Base-by-base conservation (phyloP, 2,329 filamentous ascomycete species). In the Rasamsonia emersonii region DNA sequence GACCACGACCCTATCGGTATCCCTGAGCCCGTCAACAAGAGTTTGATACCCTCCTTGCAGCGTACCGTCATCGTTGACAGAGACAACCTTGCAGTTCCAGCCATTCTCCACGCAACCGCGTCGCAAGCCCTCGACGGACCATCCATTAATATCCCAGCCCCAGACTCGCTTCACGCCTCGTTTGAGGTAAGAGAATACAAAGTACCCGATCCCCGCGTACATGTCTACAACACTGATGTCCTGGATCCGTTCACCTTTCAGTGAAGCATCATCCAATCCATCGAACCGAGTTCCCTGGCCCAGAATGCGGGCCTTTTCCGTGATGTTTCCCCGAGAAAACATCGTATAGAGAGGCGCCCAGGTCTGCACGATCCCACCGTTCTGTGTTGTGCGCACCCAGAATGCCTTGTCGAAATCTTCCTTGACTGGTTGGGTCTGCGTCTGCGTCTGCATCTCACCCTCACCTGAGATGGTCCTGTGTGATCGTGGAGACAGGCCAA, bases 121-220 rank as follows among this genome's bases (percentile, higher is more conserved):
- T 16, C 77, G 69, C 50, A 96, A 57, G 0, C 83, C 86, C 62
- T 95, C 86, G 19, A 93, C 73, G 43, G 79, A 86, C 79, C 88
- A 83, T 0, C 81, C 79, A 54, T 94, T 95, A 27, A 95, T 65
- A 58, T 96, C 89, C 82, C 85, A 96, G 45, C 86, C 84, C 24
- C 91, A 64, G 1, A 95, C 80, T 29, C 72, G 64, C 6, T 47
- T 63, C 47, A 88, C 63, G 0, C 85, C 86, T 11, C 80, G 72
- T 37, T 65, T 69, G 5, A 79, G 71, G 58, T 94, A 95, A 18
- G 77, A 82, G 50, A 95, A 93, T 3, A 82, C 75, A 59, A 96
- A 95, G 59, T 95, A 95, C 4, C 89, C 89, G 42, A 95, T 94
- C 0, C 89, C 89, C 0, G 83, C 85, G 61, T 93, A 95, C 38